These are phyloP conservation scores for Globisporangium sylvaticum DNA, from an alignment of 352 stramenopile genomes.

Conservation along the genomic window DNA sequence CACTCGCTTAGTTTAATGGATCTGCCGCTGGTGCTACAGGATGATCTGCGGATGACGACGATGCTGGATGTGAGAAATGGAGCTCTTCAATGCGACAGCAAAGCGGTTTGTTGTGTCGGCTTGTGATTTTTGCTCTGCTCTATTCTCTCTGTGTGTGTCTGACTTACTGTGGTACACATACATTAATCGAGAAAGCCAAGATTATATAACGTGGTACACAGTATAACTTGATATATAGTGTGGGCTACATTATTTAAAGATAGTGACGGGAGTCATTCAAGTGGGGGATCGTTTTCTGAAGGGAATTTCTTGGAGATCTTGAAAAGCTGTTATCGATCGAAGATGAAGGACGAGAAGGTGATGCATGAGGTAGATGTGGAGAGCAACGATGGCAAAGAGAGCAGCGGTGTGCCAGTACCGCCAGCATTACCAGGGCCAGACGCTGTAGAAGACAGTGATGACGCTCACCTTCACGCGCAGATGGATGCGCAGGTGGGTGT, in stretches of 20 bases:
- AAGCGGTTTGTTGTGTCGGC: background rate
- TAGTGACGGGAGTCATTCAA: background rate
- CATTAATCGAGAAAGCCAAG: background rate
- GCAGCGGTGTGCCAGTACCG: too few relatives aligned
- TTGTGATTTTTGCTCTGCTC: background rate
- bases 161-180: background rate
- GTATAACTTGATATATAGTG: background rate
- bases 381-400: background rate
- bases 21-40: background rate
- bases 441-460: background rate
- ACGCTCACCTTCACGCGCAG: background rate
- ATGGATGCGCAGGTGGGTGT: background rate
- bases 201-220: background rate
- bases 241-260: background rate
- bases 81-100: background rate
- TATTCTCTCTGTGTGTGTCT: background rate
- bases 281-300: too few relatives aligned
- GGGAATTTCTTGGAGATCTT: conserved; percentile 5
- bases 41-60: background rate
- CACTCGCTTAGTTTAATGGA: background rate
- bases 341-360: conserved; percentile 1
- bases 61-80: background rate
- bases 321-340: background rate
- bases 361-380: background rate
- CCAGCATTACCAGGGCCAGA: background rate